Conservation (phyloP, 176 grass and related monocot genomes). For the sorghum (Sorghum bicolor) region Sorghum_bicolor_NCBIv3 NC_012870.2:6113501-6114000, state of each 20-base stretch:
- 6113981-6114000: not conserved
- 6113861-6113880: constrained; percentile 11
- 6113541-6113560: too few relatives aligned
- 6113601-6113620: too few relatives aligned
- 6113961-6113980: not conserved
- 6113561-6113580: too few relatives aligned
- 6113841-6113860: constrained; percentile 3
- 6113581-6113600: too few relatives aligned
- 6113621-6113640: not conserved
- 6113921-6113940: not conserved
- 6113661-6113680: not conserved
- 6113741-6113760: not conserved
- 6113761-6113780: constrained; percentile 25
- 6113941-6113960: not conserved
- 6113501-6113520: too few relatives aligned
- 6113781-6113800: constrained; percentile 12
- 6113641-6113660: not conserved
- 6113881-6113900: not conserved
- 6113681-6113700: too few relatives aligned
- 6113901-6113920: not conserved
- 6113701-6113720: too few relatives aligned
- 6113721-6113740: too few relatives aligned
- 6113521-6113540: too few relatives aligned
- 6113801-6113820: not conserved
- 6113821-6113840: not conserved